phyloP scores from a whole-genome alignment of 2,329 filamentous ascomycete genomes.

The Claviceps sp. region DNA sequence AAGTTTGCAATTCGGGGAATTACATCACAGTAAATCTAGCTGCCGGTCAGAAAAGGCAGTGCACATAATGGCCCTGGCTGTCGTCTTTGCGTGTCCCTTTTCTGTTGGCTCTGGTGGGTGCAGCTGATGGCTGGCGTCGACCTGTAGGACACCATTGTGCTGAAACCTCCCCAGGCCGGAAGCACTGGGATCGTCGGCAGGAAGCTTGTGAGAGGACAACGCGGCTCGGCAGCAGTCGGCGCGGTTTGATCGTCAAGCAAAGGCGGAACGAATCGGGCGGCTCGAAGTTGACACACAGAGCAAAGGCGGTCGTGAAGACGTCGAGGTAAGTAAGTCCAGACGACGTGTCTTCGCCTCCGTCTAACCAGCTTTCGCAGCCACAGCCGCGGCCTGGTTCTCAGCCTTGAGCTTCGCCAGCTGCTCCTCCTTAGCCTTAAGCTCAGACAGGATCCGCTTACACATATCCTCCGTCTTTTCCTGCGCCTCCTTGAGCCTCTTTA shows the following conservation, averaged over 20 bases:
- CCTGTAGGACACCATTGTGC: neutral
- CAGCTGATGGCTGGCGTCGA: neutral
- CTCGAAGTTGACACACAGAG: neutral
- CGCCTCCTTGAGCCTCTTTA: conserved; percentile 49
- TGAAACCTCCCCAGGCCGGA: neutral
- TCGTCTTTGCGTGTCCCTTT: neutral
- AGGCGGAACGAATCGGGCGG: neutral
- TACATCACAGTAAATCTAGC: too few relatives aligned
- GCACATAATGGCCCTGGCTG: too few relatives aligned
- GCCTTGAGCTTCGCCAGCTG: conserved; percentile 47
- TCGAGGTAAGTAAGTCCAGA: neutral
- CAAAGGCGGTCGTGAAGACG: neutral
- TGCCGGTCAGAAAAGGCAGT: too few relatives aligned
- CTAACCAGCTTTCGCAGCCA: conserved; percentile 17
- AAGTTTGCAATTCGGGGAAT: too few relatives aligned
- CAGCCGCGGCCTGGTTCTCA: conserved; percentile 34
- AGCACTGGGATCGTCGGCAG: neutral
- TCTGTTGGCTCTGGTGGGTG: neutral
- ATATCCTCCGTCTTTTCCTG: conserved; percentile 49
- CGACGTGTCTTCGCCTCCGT: conserved; percentile 1
- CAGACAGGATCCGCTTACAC: conserved; percentile 41
- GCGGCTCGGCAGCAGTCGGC: neutral
- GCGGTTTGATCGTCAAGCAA: neutral
- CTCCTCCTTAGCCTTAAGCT: conserved; percentile 52
- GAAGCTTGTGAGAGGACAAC: neutral